These are phyloP conservation scores for Saccharomyces eubayanus DNA, from an alignment of 805 yeast species.

Conservation along the genomic window DNA sequence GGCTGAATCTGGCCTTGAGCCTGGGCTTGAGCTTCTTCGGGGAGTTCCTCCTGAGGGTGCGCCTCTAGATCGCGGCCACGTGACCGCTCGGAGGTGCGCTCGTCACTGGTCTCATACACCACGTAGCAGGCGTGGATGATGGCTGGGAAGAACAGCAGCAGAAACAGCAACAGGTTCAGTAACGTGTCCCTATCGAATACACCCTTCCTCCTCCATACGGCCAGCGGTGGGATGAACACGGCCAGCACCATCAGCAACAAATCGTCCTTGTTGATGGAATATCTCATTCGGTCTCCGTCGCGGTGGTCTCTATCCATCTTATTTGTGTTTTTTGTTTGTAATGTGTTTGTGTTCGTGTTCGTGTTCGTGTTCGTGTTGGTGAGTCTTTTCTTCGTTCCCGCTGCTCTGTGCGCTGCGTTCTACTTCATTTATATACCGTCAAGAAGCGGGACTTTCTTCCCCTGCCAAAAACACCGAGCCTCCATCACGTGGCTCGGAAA, in stretches of 20 bases:
- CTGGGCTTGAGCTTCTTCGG: too few relatives aligned
- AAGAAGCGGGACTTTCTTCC: not conserved
- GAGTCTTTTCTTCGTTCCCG: not conserved
- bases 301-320: not conserved
- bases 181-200: slow-evolving; percentile 16
- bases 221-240: slow-evolving; percentile 19
- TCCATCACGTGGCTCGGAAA: not conserved
- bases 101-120: slow-evolving; percentile 19
- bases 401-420: not conserved
- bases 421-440: not conserved
- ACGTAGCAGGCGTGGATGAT: slow-evolving; percentile 21
- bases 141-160: slow-evolving; percentile 21
- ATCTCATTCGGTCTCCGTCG: not conserved
- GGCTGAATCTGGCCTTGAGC: not conserved
- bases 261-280: slow-evolving; percentile 21
- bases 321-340: not conserved
- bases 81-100: slow-evolving; percentile 9
- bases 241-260: slow-evolving; percentile 13
- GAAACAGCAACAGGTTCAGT: slow-evolving; percentile 14
- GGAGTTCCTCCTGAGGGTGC: not conserved
- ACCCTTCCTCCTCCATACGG: slow-evolving; percentile 19
- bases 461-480: not conserved
- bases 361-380: not conserved
- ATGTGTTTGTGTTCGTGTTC: not conserved
- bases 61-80: not conserved